Evolutionary conservation across 148 eudicot species (phyloP), one percentile per base, ranked within the genome.

Genomic region (Nepenthes mirabilis): DNA sequence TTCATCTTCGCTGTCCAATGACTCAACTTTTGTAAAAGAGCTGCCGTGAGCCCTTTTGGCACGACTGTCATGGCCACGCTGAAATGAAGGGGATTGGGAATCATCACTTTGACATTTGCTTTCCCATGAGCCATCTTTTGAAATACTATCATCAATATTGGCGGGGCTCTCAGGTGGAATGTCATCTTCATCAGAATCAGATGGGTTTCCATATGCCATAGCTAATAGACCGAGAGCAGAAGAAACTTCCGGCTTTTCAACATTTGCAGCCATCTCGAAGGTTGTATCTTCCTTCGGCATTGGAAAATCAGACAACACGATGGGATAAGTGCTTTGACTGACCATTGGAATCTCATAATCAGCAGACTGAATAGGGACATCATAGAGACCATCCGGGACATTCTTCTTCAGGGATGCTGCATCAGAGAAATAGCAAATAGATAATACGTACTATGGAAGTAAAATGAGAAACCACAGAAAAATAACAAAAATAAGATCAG

Each of bases 221-320:
- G 98, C 98, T 66, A 93, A 70, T 36, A 93, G 79, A 66, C 96
- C 89, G 52, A 93, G 95, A 60, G 98, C 86, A 70, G 96, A 85
- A 34, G 87, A 71, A 36, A 40, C 76, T 58, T 74, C 67, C 45
- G 65, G 66, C 43, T 49, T 68, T 40, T 71, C 78, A 56, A 56
- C 58, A 59, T 68, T 47, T 43, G 69, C 57, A 64, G 51, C 65
- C 36, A 52, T 56, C 65, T 53, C 73, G 14, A 40, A 1, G 14
- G 35, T 78, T 23, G 59, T 57, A 43, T 60, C 63, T 49, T 55
- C 68, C 37, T 65, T 65, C 60, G 36, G 75, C 56, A 50, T 47
- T 34, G 56, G 77, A 68, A 47, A 48, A 56, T 70, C 72, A 37
- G 70, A 52, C 58, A 86, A 74, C 33, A 74, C 63, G 66, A 63